Evolutionary conservation across 1,284 basidiomycete species (phyloP).

Genomic region (Gymnopus androsaceus): DNA sequence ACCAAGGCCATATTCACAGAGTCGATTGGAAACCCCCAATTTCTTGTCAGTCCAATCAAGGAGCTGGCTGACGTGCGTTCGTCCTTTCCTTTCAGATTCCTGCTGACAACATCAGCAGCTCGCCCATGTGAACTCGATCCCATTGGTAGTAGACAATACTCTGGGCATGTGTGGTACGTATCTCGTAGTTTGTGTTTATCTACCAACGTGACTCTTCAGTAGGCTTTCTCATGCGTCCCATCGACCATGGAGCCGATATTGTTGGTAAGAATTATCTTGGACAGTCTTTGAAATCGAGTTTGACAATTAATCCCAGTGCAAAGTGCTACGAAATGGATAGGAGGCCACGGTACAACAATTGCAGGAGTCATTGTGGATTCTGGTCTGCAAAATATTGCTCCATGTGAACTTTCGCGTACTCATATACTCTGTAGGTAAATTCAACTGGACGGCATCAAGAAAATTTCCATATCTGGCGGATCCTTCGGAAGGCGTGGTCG

Average conservation of each 20-base stretch:
- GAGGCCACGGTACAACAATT: slow-evolving; percentile 87
- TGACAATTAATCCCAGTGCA: slow-evolving; percentile 50
- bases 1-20: slow-evolving; percentile 83
- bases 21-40: slow-evolving; percentile 85
- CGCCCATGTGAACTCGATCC: slow-evolving; percentile 75
- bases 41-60: slow-evolving; percentile 70
- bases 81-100: neutral
- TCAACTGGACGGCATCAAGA: slow-evolving; percentile 85
- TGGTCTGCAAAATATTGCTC: slow-evolving; percentile 50
- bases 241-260: slow-evolving; percentile 83
- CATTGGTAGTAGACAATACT: slow-evolving; percentile 88
- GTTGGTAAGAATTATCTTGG: slow-evolving; percentile 33
- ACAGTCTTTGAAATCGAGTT: no score
- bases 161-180: slow-evolving; percentile 91
- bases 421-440: slow-evolving; percentile 76
- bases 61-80: slow-evolving; percentile 67
- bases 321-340: slow-evolving; percentile 91
- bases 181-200: no score
- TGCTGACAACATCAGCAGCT: slow-evolving; percentile 31
- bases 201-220: no score
- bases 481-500: no score
- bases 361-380: slow-evolving; percentile 82
- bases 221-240: slow-evolving; percentile 73
- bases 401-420: no score
- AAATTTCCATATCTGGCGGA: no score